Base-by-base conservation (phyloP, 306 rosid genomes). In the Lagenaria siceraria region DNA sequence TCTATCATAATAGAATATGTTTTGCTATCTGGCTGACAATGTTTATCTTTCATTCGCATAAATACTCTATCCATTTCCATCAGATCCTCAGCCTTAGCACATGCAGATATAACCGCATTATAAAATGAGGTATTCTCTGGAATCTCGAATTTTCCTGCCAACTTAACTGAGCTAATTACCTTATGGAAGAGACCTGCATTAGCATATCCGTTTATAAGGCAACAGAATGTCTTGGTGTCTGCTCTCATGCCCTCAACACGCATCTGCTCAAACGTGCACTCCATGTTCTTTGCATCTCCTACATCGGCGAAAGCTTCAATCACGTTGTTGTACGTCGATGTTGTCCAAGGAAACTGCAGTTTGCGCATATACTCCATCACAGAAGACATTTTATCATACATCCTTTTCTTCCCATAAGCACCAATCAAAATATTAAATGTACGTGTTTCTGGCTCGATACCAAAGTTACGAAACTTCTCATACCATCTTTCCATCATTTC, bases 331-430 rank as follows among this genome's bases (percentile, higher is more conserved):
- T 87, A 96, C 17, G 99, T 96, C 29, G 96, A 87, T 7, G 97
- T 92, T 18, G 99, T 96, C 99, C 99, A 92, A 0, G 99, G 99
- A 79, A 96, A 92, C 71, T 88, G 91, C 82, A 96, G 88, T 86
- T 87, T 96, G 38, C 99, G 91, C 99, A 92, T 96, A 83, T 96
- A 92, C 82, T 92, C 99, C 99, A 96, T 96, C 74, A 96, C 99
- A 75, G 98, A 78, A 6, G 98, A 96, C 99, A 96, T 96, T 78
- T 96, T 92, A 79, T 96, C 96, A 49, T 90, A 96, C 96, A 96
- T 82, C 76, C 88, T 85, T 86, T 85, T 96, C 87, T 88, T 96
- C 78, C 98, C 99, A 82, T 92, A 96, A 10, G 99, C 92, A 73
- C 96, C 96, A 18, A 96, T 96, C 88, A 96, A 80, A 55, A 96